A percentile compares a stretch with the other conserved stretches of the same genome.
Conservation (phyloP, 768 basidiomycete genomes). For the Lanmaoa rubissima region DNA sequence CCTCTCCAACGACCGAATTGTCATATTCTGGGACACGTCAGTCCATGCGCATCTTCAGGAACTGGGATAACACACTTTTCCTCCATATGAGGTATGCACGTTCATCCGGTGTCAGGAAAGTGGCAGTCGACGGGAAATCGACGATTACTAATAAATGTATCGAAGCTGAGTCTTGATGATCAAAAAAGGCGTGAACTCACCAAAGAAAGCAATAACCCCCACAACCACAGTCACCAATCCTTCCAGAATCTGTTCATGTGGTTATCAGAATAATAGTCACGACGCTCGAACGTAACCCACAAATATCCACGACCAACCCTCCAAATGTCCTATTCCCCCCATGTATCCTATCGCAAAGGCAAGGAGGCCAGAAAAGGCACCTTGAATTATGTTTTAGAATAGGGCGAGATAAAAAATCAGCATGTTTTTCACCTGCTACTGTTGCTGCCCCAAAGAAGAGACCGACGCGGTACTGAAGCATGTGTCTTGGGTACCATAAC, state of each 20-base stretch:
- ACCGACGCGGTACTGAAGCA: slow-evolving; percentile 57
- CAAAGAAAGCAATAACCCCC: slow-evolving; percentile 50
- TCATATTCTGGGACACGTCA: slow-evolving; percentile 46
- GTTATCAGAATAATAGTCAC: neutral
- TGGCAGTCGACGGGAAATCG: slow-evolving; percentile 39
- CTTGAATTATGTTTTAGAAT: slow-evolving; percentile 9
- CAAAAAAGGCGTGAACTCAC: slow-evolving; percentile 28
- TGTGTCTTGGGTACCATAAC: slow-evolving; percentile 66
- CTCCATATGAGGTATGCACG: slow-evolving; percentile 17
- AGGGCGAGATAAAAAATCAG: fast-evolving
- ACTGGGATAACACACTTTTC: slow-evolving; percentile 11
- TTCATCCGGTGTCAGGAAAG: slow-evolving; percentile 18
- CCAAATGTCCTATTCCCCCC: slow-evolving; percentile 42
- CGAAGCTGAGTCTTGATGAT: neutral
- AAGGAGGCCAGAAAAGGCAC: slow-evolving; percentile 58
- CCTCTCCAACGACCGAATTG: slow-evolving; percentile 28
- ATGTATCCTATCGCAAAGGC: slow-evolving; percentile 57
- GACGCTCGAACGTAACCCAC: slow-evolving; percentile 30
- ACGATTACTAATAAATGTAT: slow-evolving; percentile 45
- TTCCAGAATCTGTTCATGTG: slow-evolving; percentile 14
- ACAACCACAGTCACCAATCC: slow-evolving; percentile 60
- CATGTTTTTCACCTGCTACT: slow-evolving; percentile 41
- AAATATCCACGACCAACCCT: slow-evolving; percentile 71
- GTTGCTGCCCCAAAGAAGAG: slow-evolving; percentile 67
- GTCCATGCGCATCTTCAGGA: slow-evolving; percentile 43